phyloP scores from a whole-genome alignment of 148 eudicot genomes.

The Suaeda aralocaspica region DNA sequence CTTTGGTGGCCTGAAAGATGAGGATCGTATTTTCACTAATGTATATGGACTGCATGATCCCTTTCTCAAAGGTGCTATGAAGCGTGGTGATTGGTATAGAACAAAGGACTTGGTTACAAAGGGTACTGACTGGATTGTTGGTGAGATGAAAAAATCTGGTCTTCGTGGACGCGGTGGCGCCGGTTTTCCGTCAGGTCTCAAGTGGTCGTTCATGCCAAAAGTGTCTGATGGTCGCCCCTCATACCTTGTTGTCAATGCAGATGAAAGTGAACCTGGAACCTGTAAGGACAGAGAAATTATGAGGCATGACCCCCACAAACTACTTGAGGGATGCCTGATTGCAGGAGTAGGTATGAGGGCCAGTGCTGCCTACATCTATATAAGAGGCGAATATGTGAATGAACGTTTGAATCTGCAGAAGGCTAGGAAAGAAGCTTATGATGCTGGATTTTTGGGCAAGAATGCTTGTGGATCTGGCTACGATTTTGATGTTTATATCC shows the following conservation, averaged over 20 bases:
- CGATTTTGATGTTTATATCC: constrained; percentile 89
- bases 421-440: constrained; percentile 87
- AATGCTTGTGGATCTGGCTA: constrained; percentile 97
- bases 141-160: constrained; percentile 91
- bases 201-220: constrained; percentile 98
- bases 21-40: constrained; percentile 93
- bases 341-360: constrained; percentile 97
- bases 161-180: constrained; percentile 99
- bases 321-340: constrained; percentile 81
- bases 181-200: constrained; percentile 93
- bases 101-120: constrained; percentile 88
- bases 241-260: constrained; percentile 93
- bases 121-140: constrained; percentile 93
- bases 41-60: constrained; percentile 86
- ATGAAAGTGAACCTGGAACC: constrained; percentile 99
- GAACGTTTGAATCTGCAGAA: constrained; percentile 70
- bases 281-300: constrained; percentile 95
- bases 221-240: constrained; percentile 87
- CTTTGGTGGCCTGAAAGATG: constrained; percentile 92
- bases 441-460: constrained; percentile 69
- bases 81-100: constrained; percentile 94
- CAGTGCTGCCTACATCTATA: constrained; percentile 83
- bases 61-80: constrained; percentile 92
- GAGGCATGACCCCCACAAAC: constrained; percentile 93
- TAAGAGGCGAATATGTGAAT: constrained; percentile 91